A percentile compares a stretch with the other conserved stretches of the same genome.
Conservation (phyloP, 768 basidiomycete species). For the Saitozyma sp. region DNA sequence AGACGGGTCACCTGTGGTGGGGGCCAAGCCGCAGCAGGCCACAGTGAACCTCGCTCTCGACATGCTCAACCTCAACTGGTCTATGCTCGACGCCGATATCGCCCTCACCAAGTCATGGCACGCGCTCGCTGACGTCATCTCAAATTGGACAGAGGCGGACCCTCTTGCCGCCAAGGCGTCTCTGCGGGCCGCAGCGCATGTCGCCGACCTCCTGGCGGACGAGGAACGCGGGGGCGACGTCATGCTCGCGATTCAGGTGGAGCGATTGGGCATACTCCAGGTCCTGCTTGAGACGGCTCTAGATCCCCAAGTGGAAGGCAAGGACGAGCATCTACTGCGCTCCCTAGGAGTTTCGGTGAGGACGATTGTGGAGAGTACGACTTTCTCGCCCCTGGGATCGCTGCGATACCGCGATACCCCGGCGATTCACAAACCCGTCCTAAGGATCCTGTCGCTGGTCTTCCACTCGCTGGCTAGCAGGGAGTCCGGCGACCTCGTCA, state of each 20-base stretch:
- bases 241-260: constrained; percentile 77
- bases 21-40: constrained; percentile 54
- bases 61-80: constrained; percentile 83
- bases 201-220: constrained; percentile 66
- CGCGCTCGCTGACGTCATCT: constrained; percentile 64
- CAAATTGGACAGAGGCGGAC: constrained; percentile 67
- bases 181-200: constrained; percentile 62
- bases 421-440: constrained; percentile 74
- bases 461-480: constrained; percentile 61
- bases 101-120: constrained; percentile 77
- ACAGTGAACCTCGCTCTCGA: constrained; percentile 63
- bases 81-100: constrained; percentile 75
- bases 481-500: constrained; percentile 41
- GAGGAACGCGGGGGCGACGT: constrained; percentile 78
- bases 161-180: constrained; percentile 61
- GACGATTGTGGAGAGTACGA: constrained; percentile 68
- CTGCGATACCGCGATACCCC: constrained; percentile 65
- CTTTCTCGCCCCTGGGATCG: constrained; percentile 71
- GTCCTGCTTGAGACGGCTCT: constrained; percentile 76
- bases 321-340: constrained; percentile 60
- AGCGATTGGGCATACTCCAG: constrained; percentile 71
- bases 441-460: constrained; percentile 80
- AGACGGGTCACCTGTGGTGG: constrained; percentile 55
- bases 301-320: constrained; percentile 55
- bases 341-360: constrained; percentile 63